Evolutionary conservation across 306 rosid genomes (phyloP).

Genomic region (Malus sylvestris): DNA sequence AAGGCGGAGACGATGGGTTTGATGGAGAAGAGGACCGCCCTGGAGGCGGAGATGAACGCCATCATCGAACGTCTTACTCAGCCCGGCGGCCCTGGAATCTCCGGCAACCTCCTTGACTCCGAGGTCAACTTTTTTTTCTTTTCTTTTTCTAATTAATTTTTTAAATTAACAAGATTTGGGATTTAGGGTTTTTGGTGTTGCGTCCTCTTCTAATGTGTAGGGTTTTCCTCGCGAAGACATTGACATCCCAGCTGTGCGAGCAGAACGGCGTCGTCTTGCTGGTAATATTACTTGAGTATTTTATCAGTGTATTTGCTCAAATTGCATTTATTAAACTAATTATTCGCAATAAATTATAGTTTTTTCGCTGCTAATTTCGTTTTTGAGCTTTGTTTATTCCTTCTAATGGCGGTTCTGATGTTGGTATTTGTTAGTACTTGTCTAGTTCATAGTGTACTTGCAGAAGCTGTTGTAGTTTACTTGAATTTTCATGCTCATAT

Average conservation of each 20-base stretch:
- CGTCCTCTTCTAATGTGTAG: conserved; percentile 24
- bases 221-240: conserved; percentile 86
- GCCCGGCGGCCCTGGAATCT: conserved; percentile 82
- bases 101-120: conserved; percentile 61
- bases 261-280: conserved; percentile 66
- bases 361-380: neutral
- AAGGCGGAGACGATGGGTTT: conserved; percentile 64
- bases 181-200: neutral
- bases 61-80: conserved; percentile 65
- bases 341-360: neutral
- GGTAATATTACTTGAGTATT: conserved; percentile 30
- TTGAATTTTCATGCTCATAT: neutral
- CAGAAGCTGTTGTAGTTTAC: neutral
- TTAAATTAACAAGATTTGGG: neutral
- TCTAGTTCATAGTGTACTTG: neutral
- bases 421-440: neutral
- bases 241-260: conserved; percentile 64
- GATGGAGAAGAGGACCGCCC: conserved; percentile 56
- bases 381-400: neutral
- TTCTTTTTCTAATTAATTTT: neutral
- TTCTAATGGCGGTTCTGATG: neutral
- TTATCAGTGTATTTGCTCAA: neutral
- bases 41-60: conserved; percentile 73
- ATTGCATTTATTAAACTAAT: neutral
- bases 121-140: conserved; percentile 29